Base-by-base conservation (phyloP, 768 basidiomycete species). In the Boletus sp. region DNA sequence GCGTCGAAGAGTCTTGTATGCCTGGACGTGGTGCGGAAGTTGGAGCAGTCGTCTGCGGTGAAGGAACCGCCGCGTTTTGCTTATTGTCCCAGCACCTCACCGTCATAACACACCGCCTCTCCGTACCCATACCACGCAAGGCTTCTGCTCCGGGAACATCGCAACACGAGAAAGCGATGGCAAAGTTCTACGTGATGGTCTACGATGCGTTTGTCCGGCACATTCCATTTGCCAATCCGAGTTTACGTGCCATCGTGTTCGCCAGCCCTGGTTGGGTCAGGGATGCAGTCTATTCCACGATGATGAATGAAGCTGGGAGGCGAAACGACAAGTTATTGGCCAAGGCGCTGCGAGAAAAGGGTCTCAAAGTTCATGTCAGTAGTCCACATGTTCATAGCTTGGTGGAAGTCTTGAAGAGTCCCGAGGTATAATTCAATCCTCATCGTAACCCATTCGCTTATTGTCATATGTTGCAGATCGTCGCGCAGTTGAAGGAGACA, bases 51-150 rank as follows among this genome's bases (percentile, higher is more conserved):
- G 92, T 99, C 5, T 93, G 92, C 62, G 96, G 97, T 35, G 97
- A 99, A 78, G 97, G 97, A 18, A 87, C 84, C 2, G 97, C 97
- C 1, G 88, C 92, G 10, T 90, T 99, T 70, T 98, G 97, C 72
- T 75, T 99, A 32, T 79, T 99, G 14, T 98, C 95, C 2, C 89
- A 98, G 64, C 95, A 98, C 72, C 95, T 98, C 88, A 99, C 97
- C 2, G 78, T 95, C 30, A 87, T 99, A 35, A 78, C 92, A 5
- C 93, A 98, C 67, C 83, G 97, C 20, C 86, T 99, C 53, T 90
- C 92, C 18, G 83, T 94, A 1, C 78, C 89, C 1, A 88, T 98
- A 55, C 97, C 97, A 6, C 83, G 97, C 52, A 99, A 99, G 72
- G 84, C 94, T 10, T 90, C 93, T 1, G 83, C 89, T 4, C 80